Base-by-base conservation (phyloP, 371 early-diverging fungal genomes). In the Mucor lusitanicus region DNA sequence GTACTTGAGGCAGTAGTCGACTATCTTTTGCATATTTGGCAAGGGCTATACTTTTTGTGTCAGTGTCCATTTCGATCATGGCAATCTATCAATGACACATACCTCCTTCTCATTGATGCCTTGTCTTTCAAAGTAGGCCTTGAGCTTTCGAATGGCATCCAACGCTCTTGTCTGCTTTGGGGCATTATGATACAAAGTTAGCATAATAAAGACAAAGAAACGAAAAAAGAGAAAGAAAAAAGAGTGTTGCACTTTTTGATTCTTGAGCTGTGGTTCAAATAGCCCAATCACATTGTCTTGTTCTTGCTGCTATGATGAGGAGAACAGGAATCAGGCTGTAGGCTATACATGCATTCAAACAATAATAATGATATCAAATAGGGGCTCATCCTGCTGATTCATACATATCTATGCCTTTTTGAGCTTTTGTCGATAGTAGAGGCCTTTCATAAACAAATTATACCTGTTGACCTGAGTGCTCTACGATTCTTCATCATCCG, bases 1-100 rank as follows among this genome's bases (percentile, higher is more conserved):
- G 39, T 59, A 17, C 6, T 30, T 37, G 12, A 57, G 33, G 28
- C 72, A 64, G 8, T 67, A 67, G 15, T 71, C 61, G 2, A 71
- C 67, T 32, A 71, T 71, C 54, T 67, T 35, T 39, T 44, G 15
- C 72, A 71, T 71, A 19, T 56, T 64, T 1, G 72, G 72, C 27
- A 71, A 32, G 8, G 67, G 54, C 71, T 71, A 35, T 23, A 6
- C 27, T 25, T 1, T 21, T 25, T 12, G 5, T 3, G 23, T 53
- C 25, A 53, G 13, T 53, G 13, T 27, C 6, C 19, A 35, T 35
- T 9, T 46, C 46, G 0, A 46, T 21, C 21, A 21, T 9, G 27
- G 25, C 27, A 53, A 23, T 25, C 6, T 21, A 19, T 21, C 11
- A 9, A 46, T 8, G 12, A 23, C 48, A 23, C n/a, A 19, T 9